These are phyloP conservation scores for Penicillium salamii DNA, from an alignment of 495 filamentous ascomycete genomes.

Conservation along the genomic window DNA sequence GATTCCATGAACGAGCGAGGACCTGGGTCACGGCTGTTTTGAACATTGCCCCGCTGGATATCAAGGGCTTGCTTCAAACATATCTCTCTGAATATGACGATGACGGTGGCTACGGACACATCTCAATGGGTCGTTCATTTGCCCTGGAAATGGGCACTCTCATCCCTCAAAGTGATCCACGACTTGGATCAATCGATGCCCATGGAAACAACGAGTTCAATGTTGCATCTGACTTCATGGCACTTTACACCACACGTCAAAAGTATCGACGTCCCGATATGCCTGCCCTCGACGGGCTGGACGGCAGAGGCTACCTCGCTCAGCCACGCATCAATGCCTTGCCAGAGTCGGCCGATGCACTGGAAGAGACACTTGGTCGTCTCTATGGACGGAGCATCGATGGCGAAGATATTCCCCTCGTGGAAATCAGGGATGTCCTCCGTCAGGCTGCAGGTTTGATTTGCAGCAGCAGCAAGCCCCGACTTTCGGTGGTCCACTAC, in stretches of 20 bases:
- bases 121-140: conserved; percentile 92
- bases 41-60: conserved; percentile 85
- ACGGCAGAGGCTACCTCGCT: conserved; percentile 13
- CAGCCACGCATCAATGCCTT: conserved; percentile 7
- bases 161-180: conserved; percentile 85
- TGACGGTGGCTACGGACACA: conserved; percentile 79
- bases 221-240: conserved; percentile 90
- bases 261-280: conserved; percentile 82
- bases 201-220: conserved; percentile 72
- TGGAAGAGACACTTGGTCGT: conserved; percentile 40
- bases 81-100: conserved; percentile 94
- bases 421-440: conserved; percentile 74
- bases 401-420: conserved; percentile 64
- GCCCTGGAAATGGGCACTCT: conserved; percentile 86
- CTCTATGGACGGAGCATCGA: conserved; percentile 66
- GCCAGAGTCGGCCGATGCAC: conserved; percentile 17
- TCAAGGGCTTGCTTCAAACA: conserved; percentile 90
- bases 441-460: conserved; percentile 80
- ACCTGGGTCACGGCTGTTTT: conserved; percentile 76
- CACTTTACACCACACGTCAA: conserved; percentile 95
- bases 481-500: conserved; percentile 74
- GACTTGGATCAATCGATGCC: conserved; percentile 70
- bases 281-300: conserved; percentile 24
- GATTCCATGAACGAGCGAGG: conserved; percentile 73
- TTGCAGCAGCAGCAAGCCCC: conserved; percentile 68